Percentiles rank a stretch among this genome's conserved stretches.
Conservation (phyloP, 2,329 filamentous ascomycete genomes). For the Aspergillus fumigatiaffinis region DNA sequence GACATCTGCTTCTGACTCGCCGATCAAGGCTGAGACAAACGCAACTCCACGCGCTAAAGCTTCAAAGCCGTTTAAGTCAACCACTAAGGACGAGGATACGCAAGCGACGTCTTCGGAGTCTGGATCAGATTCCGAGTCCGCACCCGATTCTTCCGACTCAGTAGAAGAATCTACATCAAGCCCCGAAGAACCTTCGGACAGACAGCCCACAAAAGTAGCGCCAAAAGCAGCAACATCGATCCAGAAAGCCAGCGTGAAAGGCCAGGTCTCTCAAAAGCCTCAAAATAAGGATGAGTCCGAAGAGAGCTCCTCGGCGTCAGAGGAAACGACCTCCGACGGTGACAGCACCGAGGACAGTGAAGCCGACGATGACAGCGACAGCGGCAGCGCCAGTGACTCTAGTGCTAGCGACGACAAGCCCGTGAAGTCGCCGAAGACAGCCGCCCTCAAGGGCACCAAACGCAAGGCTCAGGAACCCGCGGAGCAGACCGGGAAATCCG, state of each 20-base stretch:
- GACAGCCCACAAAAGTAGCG: background rate
- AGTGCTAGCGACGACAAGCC: background rate
- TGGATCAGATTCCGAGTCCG: background rate
- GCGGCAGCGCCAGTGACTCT: constrained; percentile 13
- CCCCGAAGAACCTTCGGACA: background rate
- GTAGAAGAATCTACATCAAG: background rate
- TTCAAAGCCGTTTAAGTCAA: background rate
- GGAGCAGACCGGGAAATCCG: background rate
- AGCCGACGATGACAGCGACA: constrained; percentile 7
- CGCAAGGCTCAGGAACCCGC: background rate
- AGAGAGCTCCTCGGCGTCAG: background rate
- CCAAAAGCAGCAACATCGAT: background rate
- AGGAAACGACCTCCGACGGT: background rate
- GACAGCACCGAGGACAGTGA: constrained; percentile 5
- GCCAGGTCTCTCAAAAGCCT: background rate
- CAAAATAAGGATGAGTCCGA: background rate
- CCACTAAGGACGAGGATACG: background rate
- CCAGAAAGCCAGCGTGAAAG: background rate
- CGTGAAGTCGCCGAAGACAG: background rate
- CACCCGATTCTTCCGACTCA: background rate
- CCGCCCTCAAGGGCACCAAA: background rate
- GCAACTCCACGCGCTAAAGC: background rate
- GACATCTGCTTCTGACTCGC: background rate
- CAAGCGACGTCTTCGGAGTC: background rate
- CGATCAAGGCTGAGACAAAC: background rate